Conservation (phyloP, 768 basidiomycete genomes). For the Mycena floridula region DNA sequence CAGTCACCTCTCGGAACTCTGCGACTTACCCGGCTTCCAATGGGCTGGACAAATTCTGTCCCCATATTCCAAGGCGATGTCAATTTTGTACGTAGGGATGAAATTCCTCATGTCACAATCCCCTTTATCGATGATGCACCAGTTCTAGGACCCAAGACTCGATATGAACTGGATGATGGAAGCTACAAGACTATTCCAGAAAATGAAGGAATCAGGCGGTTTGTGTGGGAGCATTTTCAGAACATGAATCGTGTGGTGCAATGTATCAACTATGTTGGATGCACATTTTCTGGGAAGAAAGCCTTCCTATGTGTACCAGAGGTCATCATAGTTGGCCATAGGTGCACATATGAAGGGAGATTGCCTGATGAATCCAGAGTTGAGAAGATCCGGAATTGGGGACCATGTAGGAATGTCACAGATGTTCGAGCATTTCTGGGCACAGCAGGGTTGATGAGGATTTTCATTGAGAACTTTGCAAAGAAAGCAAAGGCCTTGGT, state of each 20-base stretch:
- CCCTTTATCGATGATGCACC: constrained; percentile 24
- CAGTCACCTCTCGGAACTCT: constrained; percentile 12
- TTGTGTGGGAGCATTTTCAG: constrained; percentile 30
- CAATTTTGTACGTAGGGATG: constrained; percentile 17
- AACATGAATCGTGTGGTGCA: constrained; percentile 28
- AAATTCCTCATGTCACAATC: constrained; percentile 17
- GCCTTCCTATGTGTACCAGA: constrained; percentile 9
- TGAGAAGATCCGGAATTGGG: constrained; percentile 18
- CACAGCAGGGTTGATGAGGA: constrained; percentile 2
- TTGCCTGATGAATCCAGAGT: constrained; percentile 18
- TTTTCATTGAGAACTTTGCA: constrained; percentile 20
- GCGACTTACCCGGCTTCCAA: constrained; percentile 25
- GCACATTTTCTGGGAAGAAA: constrained; percentile 21
- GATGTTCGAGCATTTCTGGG: constrained; percentile 17
- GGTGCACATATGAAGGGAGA: constrained; percentile 25
- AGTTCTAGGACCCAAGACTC: constrained; percentile 13
- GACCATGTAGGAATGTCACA: constrained; percentile 4
- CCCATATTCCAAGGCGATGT: constrained; percentile 24
- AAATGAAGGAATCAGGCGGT: constrained; percentile 13
- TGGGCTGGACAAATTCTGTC: constrained; percentile 32
- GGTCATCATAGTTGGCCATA: constrained; percentile 26
- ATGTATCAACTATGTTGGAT: constrained; percentile 21
- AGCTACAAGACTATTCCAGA: constrained; percentile 6
- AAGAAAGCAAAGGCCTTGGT: constrained; percentile 10
- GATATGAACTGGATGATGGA: constrained; percentile 12